Evolutionary conservation across 179 eudicot genomes (phyloP).

Genomic region (Sideroxylon spinosum): DNA sequence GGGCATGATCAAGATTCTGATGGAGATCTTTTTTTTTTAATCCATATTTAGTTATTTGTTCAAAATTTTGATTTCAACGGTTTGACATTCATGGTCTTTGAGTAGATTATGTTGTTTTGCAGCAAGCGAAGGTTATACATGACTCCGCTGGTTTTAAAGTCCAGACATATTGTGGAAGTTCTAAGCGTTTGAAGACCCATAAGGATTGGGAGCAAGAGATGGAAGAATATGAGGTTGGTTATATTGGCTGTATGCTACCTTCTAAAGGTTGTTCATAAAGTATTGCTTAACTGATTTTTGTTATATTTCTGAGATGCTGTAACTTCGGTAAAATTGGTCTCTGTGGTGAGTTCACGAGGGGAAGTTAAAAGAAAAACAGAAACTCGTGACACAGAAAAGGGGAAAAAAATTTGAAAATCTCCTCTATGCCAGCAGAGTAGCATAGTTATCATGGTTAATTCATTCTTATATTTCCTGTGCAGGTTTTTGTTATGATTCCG

Average conservation of each 20-base stretch:
- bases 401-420: neutral
- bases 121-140: constrained; percentile 80
- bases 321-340: too few species aligned
- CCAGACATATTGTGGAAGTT: constrained; percentile 59
- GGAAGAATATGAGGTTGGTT: constrained; percentile 65
- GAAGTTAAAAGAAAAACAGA: too few species aligned
- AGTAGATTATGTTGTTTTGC: constrained; percentile 20
- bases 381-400: too few species aligned
- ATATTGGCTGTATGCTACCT: neutral
- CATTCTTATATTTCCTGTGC: constrained; percentile 16
- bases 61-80: neutral
- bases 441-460: neutral
- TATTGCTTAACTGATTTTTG: neutral
- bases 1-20: neutral
- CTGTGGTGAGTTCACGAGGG: too few species aligned
- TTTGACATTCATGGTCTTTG: neutral
- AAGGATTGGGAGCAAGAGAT: constrained; percentile 75
- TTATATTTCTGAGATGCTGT: neutral
- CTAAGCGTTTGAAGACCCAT: constrained; percentile 48
- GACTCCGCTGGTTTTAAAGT: constrained; percentile 65
- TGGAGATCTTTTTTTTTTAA: neutral
- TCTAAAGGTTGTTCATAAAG: neutral
- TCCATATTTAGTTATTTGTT: neutral
- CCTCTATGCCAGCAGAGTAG: neutral
- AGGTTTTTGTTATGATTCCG: constrained; percentile 98